A percentile compares a stretch with the other conserved stretches of the same genome.
Conservation (phyloP, 768 basidiomycete species). For the Naematelia encephala region DNA sequence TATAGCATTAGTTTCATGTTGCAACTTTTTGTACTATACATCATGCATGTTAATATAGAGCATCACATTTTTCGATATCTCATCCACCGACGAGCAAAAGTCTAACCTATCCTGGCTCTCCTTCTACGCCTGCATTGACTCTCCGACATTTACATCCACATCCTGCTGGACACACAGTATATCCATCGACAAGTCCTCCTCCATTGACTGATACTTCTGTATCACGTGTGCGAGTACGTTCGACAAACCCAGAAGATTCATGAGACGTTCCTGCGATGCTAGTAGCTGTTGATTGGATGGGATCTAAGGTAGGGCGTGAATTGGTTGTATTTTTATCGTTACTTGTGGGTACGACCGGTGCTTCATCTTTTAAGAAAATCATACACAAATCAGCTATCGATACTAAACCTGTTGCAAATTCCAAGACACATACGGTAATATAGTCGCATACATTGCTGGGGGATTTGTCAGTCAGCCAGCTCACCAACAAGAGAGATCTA, state of each 20-base stretch:
- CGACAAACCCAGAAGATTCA: conserved; percentile 16
- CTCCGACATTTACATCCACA: conserved; percentile 42
- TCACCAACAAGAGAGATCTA: background rate
- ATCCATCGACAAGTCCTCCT: conserved; percentile 9
- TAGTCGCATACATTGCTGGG: conserved; percentile 26
- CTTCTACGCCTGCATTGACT: background rate
- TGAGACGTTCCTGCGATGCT: conserved; percentile 9
- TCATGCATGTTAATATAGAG: too few species aligned
- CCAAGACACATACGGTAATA: conserved; percentile 33
- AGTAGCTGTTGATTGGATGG: background rate
- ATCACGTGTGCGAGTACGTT: background rate
- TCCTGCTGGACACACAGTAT: conserved; percentile 36
- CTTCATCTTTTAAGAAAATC: background rate
- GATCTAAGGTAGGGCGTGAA: background rate
- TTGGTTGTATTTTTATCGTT: background rate
- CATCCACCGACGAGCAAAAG: too few species aligned
- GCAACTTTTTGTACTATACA: too few species aligned
- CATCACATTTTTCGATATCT: too few species aligned
- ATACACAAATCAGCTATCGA: background rate
- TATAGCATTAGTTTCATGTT: too few species aligned
- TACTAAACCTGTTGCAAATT: background rate
- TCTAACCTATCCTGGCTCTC: background rate
- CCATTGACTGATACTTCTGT: background rate
- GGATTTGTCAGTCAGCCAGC: conserved; percentile 5
- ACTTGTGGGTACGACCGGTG: background rate